Evolutionary conservation across 2,329 filamentous ascomycete genomes (phyloP), one percentile per base, ranked within the genome.

Genomic region (Trichoderma koningii): DNA sequence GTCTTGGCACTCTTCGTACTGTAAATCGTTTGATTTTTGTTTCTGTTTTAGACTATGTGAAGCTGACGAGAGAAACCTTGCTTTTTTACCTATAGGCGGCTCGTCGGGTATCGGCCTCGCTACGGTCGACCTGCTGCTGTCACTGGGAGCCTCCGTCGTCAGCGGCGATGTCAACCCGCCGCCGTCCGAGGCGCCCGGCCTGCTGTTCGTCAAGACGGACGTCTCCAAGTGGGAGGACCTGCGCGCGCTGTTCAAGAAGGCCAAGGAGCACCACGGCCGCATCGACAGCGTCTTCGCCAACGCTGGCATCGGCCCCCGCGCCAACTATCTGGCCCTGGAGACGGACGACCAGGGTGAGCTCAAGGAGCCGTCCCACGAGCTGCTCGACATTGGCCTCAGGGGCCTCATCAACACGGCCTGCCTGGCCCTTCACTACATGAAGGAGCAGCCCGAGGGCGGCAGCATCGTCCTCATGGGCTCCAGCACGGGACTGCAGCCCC

Each of bases 271-370:
- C 34, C 15, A 45, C 45, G 59, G 59, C 14, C 59, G 59, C 38
- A 62, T 62, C 23, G 59, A 62, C n/a, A 30, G 48, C 59, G 48
- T 62, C 30, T 62, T 62, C n/a, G 59, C 59, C 26, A 62, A 62
- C 6, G 59, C 59, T 12, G 59, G 59, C 28, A 53, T 62, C 38
- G 59, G 59, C 23, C 59, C 59, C 26, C 59, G 59, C 26, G 59
- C 59, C n/a, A 53, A 62, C 48, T 62, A 62, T 48, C 34, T 62
- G 47, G 48, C 48, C 21, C 59, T 62, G 30, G 59, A 62, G 59
- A 62, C 59, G 28, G 59, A 62, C 52, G 48, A 45, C n/a, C n/a
- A 62, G 38, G 59, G 59, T 2, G 19, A 44, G 12, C 38, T 62
- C 5, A 53, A 62, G 23, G 59, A 62, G 3, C 59, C 59, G 19